Evolutionary conservation across 768 basidiomycete species (phyloP), one percentile per base, ranked within the genome.

Genomic region (Russula lepida): DNA sequence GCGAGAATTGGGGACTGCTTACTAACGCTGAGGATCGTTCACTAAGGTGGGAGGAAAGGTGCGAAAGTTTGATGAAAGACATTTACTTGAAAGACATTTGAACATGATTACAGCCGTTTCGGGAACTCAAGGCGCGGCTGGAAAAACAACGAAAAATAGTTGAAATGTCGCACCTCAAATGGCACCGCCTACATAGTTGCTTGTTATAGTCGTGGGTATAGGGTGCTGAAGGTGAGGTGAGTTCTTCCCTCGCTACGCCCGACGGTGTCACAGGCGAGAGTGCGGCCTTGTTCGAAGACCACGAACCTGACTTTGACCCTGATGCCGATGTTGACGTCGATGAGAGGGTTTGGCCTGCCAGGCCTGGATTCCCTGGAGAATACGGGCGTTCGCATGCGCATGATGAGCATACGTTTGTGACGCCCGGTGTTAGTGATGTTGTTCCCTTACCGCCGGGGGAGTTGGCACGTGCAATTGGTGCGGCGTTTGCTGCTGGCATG

Each of bases 381-480:
- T 54, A 43, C 28, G 39, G 6, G 12, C 21, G 23, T 23, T 8
- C 12, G 25, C 23, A 15, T 23, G 44, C 4, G 44, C 12, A 46
- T 46, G 44, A 47, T 44, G 43, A 44, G 4, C 43, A 44, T 21
- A 3, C 41, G 7, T 19, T 32, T 5, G 28, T 50, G 21, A 5
- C 4, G 37, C 21, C 35, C 1, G n/a, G 12, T 19, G 41, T 13
- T 1, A 25, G 21, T 46, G 41, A n/a, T 21, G 43, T 19, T 37
- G 21, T 52, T 56, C 43, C 19, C 21, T 47, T 62, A 6, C 30
- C 62, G 1, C 56, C 51, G 28, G 61, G 58, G 46, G 62, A 58
- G 46, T 47, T 63, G 51, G 46, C 35, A 30, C 56, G 62, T 23
- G 56, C 62, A 44, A 63, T 63, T 21, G 39, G 62, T 8, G 56